A percentile compares a stretch with the other conserved stretches of the same genome.
Evolutionary conservation across 2,329 filamentous ascomycete species (phyloP).

Genomic region (Colletotrichum horii): DNA sequence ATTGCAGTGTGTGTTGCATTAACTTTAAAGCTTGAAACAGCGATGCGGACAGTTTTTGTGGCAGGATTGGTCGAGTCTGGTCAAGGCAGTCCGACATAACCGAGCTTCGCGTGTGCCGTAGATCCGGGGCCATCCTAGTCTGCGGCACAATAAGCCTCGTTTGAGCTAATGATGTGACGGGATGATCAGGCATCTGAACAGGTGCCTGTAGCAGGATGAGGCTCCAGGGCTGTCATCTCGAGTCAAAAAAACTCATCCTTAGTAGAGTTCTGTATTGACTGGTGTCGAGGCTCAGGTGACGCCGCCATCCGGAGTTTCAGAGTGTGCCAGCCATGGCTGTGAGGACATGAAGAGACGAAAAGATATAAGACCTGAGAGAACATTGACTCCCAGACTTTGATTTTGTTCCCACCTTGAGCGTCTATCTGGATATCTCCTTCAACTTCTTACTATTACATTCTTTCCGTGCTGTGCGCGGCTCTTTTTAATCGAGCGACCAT

Average conservation of each 20-base stretch:
- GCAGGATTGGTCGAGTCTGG: background rate
- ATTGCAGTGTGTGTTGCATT: background rate
- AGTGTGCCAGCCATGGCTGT: background rate
- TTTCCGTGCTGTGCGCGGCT: constrained; percentile 21
- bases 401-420: background rate
- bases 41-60: constrained; percentile 10
- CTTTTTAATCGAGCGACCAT: background rate
- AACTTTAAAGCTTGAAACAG: constrained; percentile 18
- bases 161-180: constrained; percentile 15
- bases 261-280: background rate
- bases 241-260: constrained; percentile 5
- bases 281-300: background rate
- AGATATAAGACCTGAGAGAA: background rate
- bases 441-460: background rate
- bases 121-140: constrained; percentile 1
- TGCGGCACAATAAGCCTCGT: constrained; percentile 8
- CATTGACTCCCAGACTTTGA: rapidly evolving
- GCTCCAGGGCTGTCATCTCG: constrained; percentile 14
- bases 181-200: constrained; percentile 20
- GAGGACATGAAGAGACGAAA: background rate
- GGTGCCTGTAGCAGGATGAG: background rate
- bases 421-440: background rate
- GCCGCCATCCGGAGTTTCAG: constrained; percentile 20
- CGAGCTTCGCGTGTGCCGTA: background rate
- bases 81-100: background rate